Evolutionary conservation across 768 basidiomycete species (phyloP).

Genomic region (Kwoniella sp.): DNA sequence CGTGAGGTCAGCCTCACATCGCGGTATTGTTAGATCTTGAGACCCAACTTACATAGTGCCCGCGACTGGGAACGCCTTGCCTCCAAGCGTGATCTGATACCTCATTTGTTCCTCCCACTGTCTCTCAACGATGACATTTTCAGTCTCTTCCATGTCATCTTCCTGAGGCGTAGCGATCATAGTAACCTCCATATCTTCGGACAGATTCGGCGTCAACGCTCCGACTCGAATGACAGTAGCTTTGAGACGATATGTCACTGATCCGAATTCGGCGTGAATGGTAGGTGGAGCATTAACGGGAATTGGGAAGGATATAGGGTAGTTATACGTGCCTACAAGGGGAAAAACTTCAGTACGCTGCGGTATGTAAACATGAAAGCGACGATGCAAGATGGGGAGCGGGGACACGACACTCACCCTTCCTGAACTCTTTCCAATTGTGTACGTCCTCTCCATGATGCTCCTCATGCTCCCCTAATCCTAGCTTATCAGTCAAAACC

Average conservation of each 20-base stretch:
- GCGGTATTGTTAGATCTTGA: too few relatives aligned
- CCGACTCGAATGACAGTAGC: conserved; percentile 83
- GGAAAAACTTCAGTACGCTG: conserved; percentile 1
- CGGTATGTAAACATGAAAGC: not conserved
- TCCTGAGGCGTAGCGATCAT: conserved; percentile 76
- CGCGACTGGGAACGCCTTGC: conserved; percentile 78
- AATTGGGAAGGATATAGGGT: conserved; percentile 87
- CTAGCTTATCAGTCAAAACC: conserved; percentile 46
- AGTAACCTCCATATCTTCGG: conserved; percentile 69
- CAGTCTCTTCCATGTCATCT: conserved; percentile 79
- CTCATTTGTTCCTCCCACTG: conserved; percentile 81
- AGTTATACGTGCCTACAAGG: conserved; percentile 77
- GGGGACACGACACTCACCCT: conserved; percentile 65
- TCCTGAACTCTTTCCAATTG: conserved; percentile 82
- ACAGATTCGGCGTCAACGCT: conserved; percentile 71
- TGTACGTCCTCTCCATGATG: conserved; percentile 52
- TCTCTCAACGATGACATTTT: conserved; percentile 77
- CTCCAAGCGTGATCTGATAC: conserved; percentile 74
- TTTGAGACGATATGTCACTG: conserved; percentile 75
- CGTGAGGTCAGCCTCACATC: too few relatives aligned
- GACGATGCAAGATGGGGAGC: not conserved
- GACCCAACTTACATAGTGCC: conserved; percentile 64
- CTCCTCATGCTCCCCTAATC: conserved; percentile 44
- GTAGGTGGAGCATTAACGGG: conserved; percentile 78
- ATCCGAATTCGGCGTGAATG: conserved; percentile 72